Base-by-base conservation (phyloP, 1,284 basidiomycete species). In the Chondrostereum purpureum region DNA sequence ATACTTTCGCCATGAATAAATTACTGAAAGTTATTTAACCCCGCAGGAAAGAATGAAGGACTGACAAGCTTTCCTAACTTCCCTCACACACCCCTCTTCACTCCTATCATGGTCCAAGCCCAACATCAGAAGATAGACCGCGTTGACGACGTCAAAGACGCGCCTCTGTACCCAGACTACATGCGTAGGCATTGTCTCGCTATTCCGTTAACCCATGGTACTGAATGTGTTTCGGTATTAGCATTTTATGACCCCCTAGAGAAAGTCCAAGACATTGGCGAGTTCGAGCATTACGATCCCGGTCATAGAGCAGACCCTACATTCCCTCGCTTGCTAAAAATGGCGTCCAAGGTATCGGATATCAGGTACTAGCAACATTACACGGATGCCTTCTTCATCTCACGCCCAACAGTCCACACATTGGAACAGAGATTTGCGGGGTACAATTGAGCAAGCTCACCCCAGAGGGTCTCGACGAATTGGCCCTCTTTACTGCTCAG, bases 341-440 rank as follows among this genome's bases (percentile, higher is more conserved):
- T 62, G 12, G 68, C 69, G 42, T 61, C 64, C 5, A 66, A 51
- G n/a, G 57, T 67, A 12, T 58, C 59, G 24, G 56, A 78, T 45
- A 53, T 81, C 42, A 76, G 27, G 27, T n/a, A 31, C 8, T 8
- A n/a, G n/a, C n/a, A n/a, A n/a, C n/a, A n/a, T n/a, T n/a, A n/a
- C n/a, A n/a, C n/a, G n/a, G n/a, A n/a, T n/a, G n/a, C n/a, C n/a
- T n/a, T n/a, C n/a, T n/a, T n/a, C n/a, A n/a, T n/a, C 27, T 31
- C 8, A 31, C 27, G 27, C n/a, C 27, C n/a, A 8, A n/a, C 27
- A 31, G 70, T 50, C 78, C 78, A 1, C 73, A 70, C 55, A 58
- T 83, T 45, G 82, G 81, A 34, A 75, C 78, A 13, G 78, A 80
- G 51, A 59, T 83, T 48, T 57, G 57, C n/a, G 80, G 79, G 4